Evolutionary conservation across 768 basidiomycete genomes (phyloP), one percentile per base, ranked within the genome.

Genomic region (Xerocomellus chrysenteron): DNA sequence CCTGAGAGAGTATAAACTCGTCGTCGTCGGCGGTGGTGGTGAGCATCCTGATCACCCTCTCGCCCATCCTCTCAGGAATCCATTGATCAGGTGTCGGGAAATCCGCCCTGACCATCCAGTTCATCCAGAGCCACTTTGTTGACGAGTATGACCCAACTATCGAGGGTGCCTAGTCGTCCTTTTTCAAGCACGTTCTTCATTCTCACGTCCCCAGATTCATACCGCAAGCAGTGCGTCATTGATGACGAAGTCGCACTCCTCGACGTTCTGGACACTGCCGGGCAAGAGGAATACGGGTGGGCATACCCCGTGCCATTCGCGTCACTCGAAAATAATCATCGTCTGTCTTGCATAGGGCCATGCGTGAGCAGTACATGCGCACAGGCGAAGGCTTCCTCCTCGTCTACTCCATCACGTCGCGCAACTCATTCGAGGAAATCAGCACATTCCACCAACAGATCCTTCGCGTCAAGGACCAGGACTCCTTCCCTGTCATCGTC

Each of bases 291-390:
- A 80, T 98, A 98, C 67, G 92, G 92, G 93, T 94, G 55, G 53
- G 88, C 81, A 13, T 41, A 7, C 37, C 42, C 41, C n/a, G 14
- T 17, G 9, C 19, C 55, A 39, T 39, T 26, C 37, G 39, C 53
- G 26, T 57, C 54, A 33, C 54, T 43, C 46, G 30, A 13, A 46
- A 28, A 46, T 56, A 33, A 49, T 35, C 62, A 54, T 43, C 33
- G 37, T 37, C 24, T 40, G 21, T 30, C 14, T 49, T 60, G 21
- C 57, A 49, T 69, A 95, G 93, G 55, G 96, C 96, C 24, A 98
- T 98, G 96, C 88, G 96, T 46, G 96, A 98, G 69, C 96, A 98
- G 68, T 98, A 98, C 78, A 98, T 98, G 94, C 86, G 94, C 50
- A 94, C 94, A 28, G 96, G 96, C 58, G 95, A 98, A 74, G 96